phyloP scores from a whole-genome alignment of 2,329 filamentous ascomycete species.

The Talaromyces sp. region DNA sequence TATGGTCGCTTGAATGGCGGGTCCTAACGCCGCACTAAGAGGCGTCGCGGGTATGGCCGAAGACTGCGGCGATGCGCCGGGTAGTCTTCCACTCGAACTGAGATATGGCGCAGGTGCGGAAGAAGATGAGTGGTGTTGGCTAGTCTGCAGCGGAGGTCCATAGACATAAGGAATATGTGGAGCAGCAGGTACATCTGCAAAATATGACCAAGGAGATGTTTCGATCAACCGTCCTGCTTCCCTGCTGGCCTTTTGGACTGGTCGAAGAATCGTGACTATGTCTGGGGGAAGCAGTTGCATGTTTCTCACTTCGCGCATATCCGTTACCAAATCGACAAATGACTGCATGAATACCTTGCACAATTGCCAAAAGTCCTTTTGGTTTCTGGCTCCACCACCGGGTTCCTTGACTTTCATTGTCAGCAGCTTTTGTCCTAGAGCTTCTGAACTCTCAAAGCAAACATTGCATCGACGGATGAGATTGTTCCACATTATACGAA shows the following conservation, averaged over 20 bases:
- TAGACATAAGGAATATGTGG: conserved; percentile 33
- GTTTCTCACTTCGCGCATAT: conserved; percentile 45
- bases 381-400: conserved; percentile 59
- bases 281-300: conserved; percentile 58
- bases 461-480: conserved; percentile 69
- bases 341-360: conserved; percentile 60
- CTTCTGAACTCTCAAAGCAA: conserved; percentile 69
- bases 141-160: conserved; percentile 34
- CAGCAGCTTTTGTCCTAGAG: conserved; percentile 68
- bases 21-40: conserved; percentile 81
- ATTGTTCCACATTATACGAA: conserved; percentile 64
- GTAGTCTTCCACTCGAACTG: background rate
- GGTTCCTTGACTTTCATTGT: conserved; percentile 83
- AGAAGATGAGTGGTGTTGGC: conserved; percentile 34
- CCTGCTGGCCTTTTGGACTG: conserved; percentile 78
- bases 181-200: conserved; percentile 43
- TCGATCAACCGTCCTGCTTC: conserved; percentile 73
- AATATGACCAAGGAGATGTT: conserved; percentile 60
- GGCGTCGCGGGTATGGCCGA: conserved; percentile 76
- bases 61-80: conserved; percentile 46
- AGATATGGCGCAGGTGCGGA: conserved; percentile 17
- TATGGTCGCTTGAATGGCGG: conserved; percentile 85
- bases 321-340: conserved; percentile 47
- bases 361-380: conserved; percentile 63
- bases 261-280: conserved; percentile 69